These are phyloP conservation scores for Beauveria caledonica DNA, from an alignment of 2,329 filamentous ascomycete species.

Conservation along the genomic window DNA sequence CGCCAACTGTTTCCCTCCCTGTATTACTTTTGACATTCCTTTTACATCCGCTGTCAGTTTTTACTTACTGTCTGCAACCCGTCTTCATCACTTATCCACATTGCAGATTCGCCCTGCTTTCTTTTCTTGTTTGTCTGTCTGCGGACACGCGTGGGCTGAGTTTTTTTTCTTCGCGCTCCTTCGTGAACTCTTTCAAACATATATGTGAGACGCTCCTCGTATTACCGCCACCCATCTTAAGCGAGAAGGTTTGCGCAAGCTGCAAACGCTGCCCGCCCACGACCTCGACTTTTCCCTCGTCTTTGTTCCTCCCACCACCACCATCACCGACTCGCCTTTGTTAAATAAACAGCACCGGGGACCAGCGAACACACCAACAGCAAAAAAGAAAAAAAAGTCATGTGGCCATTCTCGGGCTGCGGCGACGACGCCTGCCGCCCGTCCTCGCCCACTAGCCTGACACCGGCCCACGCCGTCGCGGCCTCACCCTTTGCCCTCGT, in stretches of 20 bases:
- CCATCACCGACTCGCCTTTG: not conserved
- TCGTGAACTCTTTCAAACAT: too few relatives aligned
- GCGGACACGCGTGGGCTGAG: too few relatives aligned
- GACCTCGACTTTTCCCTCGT: not conserved
- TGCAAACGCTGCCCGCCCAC: not conserved
- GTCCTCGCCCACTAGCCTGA: constrained; percentile 31
- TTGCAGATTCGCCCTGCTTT: too few relatives aligned
- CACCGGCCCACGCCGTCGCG: constrained; percentile 44
- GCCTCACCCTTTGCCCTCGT: constrained; percentile 64
- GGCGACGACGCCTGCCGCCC: constrained; percentile 49
- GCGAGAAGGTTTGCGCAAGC: not conserved
- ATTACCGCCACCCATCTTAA: not conserved
- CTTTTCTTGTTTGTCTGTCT: too few relatives aligned
- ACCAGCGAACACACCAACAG: not conserved
- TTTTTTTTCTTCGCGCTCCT: too few relatives aligned
- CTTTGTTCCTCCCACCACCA: too few relatives aligned
- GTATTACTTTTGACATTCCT: too few relatives aligned
- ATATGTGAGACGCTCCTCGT: too few relatives aligned
- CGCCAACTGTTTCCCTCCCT: too few relatives aligned
- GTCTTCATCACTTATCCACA: too few relatives aligned
- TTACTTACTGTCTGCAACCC: too few relatives aligned
- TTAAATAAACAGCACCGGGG: not conserved
- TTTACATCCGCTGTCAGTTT: too few relatives aligned
- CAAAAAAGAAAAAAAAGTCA: constrained; percentile 13
- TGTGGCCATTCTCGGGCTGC: constrained; percentile 43